These are phyloP conservation scores for Lecanicillium sp. DNA, from an alignment of 2,329 filamentous ascomycete species.

Conservation along the genomic window DNA sequence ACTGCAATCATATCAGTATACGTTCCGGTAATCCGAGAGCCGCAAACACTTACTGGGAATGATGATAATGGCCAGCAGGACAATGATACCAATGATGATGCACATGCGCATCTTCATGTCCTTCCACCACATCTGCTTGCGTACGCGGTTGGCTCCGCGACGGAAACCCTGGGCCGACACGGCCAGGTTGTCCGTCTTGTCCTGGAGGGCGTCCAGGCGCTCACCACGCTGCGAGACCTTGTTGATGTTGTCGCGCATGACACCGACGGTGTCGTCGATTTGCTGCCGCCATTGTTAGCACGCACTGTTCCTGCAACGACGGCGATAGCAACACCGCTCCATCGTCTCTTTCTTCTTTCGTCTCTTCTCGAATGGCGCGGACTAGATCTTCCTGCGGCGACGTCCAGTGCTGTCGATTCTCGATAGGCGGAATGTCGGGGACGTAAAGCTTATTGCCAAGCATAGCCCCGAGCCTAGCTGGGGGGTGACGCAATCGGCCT, in stretches of 20 bases:
- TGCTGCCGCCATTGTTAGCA: constrained; percentile 52
- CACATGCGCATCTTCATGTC: constrained; percentile 99
- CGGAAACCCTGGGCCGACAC: constrained; percentile 93
- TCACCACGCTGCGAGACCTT: constrained; percentile 92
- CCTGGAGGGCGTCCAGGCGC: constrained; percentile 78
- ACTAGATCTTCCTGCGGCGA: neutral
- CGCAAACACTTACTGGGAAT: constrained; percentile 48
- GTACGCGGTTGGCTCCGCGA: constrained; percentile 89
- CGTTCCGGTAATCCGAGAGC: neutral
- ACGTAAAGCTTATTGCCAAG: neutral
- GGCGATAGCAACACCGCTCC: too few species aligned
- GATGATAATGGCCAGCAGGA: constrained; percentile 90
- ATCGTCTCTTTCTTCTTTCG: neutral
- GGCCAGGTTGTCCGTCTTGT: constrained; percentile 92
- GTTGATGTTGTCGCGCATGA: constrained; percentile 97
- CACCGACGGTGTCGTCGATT: constrained; percentile 93
- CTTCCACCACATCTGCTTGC: constrained; percentile 99
- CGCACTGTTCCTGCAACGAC: too few species aligned
- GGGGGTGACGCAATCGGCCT: constrained; percentile 5
- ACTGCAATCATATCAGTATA: constrained; percentile 32
- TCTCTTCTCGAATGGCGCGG: too few species aligned
- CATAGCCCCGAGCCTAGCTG: neutral
- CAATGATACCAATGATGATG: constrained; percentile 82
- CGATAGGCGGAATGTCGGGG: neutral
- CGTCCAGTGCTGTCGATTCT: neutral